Conservation (phyloP, 192 early-diverging fungal species). For the Phycomyces blakesleeanus region DNA sequence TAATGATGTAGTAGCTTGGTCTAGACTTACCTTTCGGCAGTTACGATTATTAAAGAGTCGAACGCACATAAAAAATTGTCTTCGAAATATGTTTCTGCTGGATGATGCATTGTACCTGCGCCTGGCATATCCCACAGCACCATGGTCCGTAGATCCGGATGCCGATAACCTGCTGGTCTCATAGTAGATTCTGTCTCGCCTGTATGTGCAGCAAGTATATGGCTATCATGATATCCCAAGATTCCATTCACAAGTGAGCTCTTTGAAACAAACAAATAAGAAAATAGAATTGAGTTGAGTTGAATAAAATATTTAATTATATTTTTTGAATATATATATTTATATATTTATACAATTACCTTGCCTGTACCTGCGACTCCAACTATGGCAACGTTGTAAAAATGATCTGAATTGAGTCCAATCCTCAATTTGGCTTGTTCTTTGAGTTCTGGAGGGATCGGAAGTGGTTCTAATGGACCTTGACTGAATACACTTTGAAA, state of each 20-base stretch:
- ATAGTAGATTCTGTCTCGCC: slow-evolving; percentile 29
- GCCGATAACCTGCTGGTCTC: slow-evolving; percentile 24
- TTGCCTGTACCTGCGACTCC: slow-evolving; percentile 35
- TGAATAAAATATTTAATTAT: too few relatives aligned
- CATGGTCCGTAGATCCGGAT: slow-evolving; percentile 31
- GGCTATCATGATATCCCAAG: slow-evolving; percentile 28
- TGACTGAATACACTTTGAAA: slow-evolving; percentile 30
- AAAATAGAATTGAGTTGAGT: too few relatives aligned
- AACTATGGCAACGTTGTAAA: slow-evolving; percentile 38
- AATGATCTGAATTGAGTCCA: slow-evolving; percentile 32
- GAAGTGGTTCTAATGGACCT: slow-evolving; percentile 20
- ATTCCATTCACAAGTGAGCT: slow-evolving; percentile 38
- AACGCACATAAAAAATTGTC: slow-evolving; percentile 36
- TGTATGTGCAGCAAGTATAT: slow-evolving; percentile 24
- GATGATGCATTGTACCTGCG: slow-evolving; percentile 21
- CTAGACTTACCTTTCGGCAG: slow-evolving; percentile 30
- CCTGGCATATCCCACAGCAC: slow-evolving; percentile 39
- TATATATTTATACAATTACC: slow-evolving; percentile 21
- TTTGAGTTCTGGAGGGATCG: slow-evolving; percentile 24
- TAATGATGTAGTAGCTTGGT: too few relatives aligned
- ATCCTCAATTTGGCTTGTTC: slow-evolving; percentile 15
- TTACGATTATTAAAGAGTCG: slow-evolving; percentile 38
- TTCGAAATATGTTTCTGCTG: slow-evolving; percentile 35
- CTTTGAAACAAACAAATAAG: too few relatives aligned
- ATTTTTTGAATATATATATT: slow-evolving; percentile 9